Evolutionary conservation across 176 grass and related monocot genomes (phyloP).

Genomic region (Miscanthus lutarioriparius): DNA sequence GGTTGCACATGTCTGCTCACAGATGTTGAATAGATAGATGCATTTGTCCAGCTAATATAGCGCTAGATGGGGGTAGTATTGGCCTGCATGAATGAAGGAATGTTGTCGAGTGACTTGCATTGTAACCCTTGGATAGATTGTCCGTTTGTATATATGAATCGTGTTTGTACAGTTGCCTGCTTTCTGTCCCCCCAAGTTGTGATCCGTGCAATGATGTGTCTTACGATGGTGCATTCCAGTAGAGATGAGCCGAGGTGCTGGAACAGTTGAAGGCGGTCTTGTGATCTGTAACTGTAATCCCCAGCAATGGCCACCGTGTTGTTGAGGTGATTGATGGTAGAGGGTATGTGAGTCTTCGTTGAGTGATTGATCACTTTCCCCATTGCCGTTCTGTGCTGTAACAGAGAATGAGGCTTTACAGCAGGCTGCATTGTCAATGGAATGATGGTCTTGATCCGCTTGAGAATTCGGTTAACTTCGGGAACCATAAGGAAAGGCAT

Average conservation of each 20-base stretch:
- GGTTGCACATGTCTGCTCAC: conserved; percentile 33
- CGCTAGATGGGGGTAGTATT: conserved; percentile 31
- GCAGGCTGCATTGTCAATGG: neutral
- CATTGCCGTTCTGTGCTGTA: neutral
- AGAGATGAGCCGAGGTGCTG: neutral
- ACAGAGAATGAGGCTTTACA: conserved; percentile 22
- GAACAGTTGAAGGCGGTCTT: neutral
- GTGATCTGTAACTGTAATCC: neutral
- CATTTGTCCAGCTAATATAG: conserved; percentile 50
- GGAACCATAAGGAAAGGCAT: neutral
- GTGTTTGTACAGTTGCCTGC: conserved; percentile 36
- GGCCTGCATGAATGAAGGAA: conserved; percentile 19
- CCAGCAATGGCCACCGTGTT: neutral
- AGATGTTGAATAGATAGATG: conserved; percentile 46
- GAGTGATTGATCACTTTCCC: neutral
- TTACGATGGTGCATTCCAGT: neutral
- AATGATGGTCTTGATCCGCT: neutral
- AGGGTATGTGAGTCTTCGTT: neutral
- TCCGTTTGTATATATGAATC: conserved; percentile 43
- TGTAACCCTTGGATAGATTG: conserved; percentile 30
- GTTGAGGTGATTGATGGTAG: neutral
- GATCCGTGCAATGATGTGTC: neutral
- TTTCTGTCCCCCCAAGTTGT: neutral
- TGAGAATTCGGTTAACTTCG: neutral
- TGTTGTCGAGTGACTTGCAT: conserved; percentile 6